Base-by-base conservation (phyloP, 2,329 filamentous ascomycete species). In the Epichloe scottii region DNA sequence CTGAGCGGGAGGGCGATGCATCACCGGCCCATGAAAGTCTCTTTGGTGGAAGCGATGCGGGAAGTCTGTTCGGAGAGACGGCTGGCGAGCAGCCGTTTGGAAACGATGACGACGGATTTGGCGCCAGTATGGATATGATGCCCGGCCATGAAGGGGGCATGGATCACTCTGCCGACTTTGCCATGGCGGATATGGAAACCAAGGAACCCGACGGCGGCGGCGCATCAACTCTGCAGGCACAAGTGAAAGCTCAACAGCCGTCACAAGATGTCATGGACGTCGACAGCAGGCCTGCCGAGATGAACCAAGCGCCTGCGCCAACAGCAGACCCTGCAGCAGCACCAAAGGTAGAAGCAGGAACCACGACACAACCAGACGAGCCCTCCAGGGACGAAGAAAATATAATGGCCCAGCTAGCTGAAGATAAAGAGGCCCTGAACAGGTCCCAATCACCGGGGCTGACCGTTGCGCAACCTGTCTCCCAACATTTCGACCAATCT, bases 21-120 rank as follows among this genome's bases (percentile, higher is more conserved):
- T 81, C 82, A 38, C 88, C 84, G 1, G 80, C 82, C 11, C 86
- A 91, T 55, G 78, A 81, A 57, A 95, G 88, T 46, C 72, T 96
- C 0, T 96, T 96, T 61, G 86, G 81, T 11, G 85, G 86, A 1
- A 89, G 88, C 58, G 81, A 82, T 19, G 81, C 78, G 0, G 89
- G 89, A 45, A 95, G 89, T 2, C 73, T 98, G 1, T 98, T 97
- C 63, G 93, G 91, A 2, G 89, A 94, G 57, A 84, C 71, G 10
- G 68, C 71, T 14, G 64, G 83, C 67, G 63, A 67, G 66, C 63
- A 77, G 23, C 82, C 79, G 4, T 94, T 89, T 63, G 86, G 79
- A 0, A 83, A 85, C 12, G 89, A 95, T 42, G 89, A 95, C 40
- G 89, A 94, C 58, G 87, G 90, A 56, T 89, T 94, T 58, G 84